These are phyloP conservation scores for Cucurbita maxima DNA, from an alignment of 306 rosid species.

Conservation along the genomic window DNA sequence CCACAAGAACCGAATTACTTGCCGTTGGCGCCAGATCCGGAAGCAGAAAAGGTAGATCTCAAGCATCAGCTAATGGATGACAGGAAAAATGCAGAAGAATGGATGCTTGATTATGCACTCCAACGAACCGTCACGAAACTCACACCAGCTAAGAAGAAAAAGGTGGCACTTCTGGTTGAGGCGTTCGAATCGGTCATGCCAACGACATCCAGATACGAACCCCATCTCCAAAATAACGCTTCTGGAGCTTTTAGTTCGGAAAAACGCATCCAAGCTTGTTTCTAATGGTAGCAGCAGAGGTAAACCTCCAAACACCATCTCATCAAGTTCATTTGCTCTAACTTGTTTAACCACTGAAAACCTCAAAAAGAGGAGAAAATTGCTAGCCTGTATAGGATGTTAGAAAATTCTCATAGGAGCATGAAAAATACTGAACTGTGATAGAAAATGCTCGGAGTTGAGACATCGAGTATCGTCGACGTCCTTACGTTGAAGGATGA, in stretches of 20 bases:
- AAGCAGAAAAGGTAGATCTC: conserved; percentile 56
- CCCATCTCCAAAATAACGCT: conserved; percentile 17
- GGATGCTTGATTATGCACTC: conserved; percentile 88
- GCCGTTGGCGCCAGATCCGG: conserved; percentile 48
- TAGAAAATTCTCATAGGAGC: neutral
- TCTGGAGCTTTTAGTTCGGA: conserved; percentile 26
- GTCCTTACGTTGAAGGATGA: neutral
- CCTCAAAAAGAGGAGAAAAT: neutral
- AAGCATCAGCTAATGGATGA: conserved; percentile 77
- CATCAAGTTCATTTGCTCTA: neutral
- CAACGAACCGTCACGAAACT: conserved; percentile 59
- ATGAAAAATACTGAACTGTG: neutral
- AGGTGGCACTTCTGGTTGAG: conserved; percentile 84
- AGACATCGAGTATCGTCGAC: neutral
- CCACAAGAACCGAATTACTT: conserved; percentile 70
- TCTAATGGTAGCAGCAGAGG: conserved; percentile 20
- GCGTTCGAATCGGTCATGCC: conserved; percentile 76
- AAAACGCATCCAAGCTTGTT: conserved; percentile 65
- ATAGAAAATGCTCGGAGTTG: neutral
- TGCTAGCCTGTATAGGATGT: neutral
- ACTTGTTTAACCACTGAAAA: neutral
- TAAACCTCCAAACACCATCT: conserved; percentile 6
- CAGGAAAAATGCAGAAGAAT: conserved; percentile 66
- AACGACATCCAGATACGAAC: conserved; percentile 35
- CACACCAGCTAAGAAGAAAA: conserved; percentile 87